A percentile compares a stretch with the other conserved stretches of the same genome.
phyloP scores from a whole-genome alignment of 129 eudicot genomes.

The Pseudognaphalium luteoalbum region DNA sequence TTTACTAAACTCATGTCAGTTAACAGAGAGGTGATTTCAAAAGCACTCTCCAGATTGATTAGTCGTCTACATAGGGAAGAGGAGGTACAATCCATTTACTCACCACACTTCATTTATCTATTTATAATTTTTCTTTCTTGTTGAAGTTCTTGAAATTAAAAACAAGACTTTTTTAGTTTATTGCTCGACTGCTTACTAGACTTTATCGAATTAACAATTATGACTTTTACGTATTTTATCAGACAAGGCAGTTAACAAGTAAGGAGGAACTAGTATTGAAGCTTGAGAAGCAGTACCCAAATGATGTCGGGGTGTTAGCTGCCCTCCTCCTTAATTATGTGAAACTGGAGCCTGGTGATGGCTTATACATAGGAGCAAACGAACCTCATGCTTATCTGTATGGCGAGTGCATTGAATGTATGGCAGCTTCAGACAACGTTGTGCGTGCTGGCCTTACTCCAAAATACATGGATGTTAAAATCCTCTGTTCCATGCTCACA shows the following conservation, averaged over 20 bases:
- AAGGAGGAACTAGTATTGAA: conserved; percentile 70
- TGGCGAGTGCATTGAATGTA: conserved; percentile 92
- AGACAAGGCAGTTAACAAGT: conserved; percentile 55
- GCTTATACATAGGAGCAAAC: conserved; percentile 76
- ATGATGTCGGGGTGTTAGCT: conserved; percentile 81
- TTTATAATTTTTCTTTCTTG: too few relatives aligned
- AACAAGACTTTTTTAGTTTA: too few relatives aligned
- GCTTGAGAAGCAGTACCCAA: conserved; percentile 75
- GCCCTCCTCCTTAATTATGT: conserved; percentile 72
- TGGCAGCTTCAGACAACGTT: conserved; percentile 97
- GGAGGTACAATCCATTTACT: conserved; percentile 37
- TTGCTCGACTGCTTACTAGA: too few relatives aligned
- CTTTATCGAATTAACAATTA: not conserved
- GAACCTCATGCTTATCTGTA: conserved; percentile 86
- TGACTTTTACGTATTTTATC: not conserved
- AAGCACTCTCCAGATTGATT: conserved; percentile 45
- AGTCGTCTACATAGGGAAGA: conserved; percentile 51
- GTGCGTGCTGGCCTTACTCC: conserved; percentile 99
- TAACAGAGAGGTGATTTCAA: conserved; percentile 44
- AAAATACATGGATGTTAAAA: conserved; percentile 71
- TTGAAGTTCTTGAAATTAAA: too few relatives aligned
- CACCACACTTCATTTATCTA: too few relatives aligned
- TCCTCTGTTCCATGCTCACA: conserved; percentile 88
- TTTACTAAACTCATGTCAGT: conserved; percentile 80
- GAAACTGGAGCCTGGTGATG: conserved; percentile 81